Percentiles rank a stretch among this genome's conserved stretches.
Conservation (phyloP, 192 early-diverging fungal species). For the Cetraspora pellucida region DNA sequence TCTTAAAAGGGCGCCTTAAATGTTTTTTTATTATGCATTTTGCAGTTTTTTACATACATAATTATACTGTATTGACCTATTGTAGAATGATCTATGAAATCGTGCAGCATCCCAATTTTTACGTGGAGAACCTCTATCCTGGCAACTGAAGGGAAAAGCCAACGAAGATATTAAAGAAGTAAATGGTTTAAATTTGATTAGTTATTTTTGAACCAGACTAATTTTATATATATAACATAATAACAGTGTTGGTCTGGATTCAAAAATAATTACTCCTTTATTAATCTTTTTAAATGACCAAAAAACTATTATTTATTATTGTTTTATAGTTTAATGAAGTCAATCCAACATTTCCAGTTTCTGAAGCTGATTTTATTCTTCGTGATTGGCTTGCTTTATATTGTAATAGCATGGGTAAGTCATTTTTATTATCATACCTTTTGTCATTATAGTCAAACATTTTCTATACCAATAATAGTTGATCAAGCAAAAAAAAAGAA, state of each 20-base stretch:
- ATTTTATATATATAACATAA: too few species aligned
- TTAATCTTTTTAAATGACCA: too few species aligned
- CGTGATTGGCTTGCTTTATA: not conserved
- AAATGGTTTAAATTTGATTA: not conserved
- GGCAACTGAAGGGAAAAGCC: not conserved
- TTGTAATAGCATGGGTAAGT: slow-evolving; percentile 12
- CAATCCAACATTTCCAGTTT: not conserved
- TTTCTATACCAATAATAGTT: not conserved
- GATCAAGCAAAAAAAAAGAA: not conserved
- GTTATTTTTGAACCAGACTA: too few species aligned
- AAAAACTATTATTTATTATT: not conserved
- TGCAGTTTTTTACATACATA: not conserved
- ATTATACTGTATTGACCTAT: not conserved
- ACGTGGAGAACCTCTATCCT: not conserved
- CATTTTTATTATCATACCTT: too few species aligned
- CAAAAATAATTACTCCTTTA: too few species aligned
- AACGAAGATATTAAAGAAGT: not conserved
- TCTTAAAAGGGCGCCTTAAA: too few species aligned
- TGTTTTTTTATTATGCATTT: too few species aligned
- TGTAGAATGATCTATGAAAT: not conserved
- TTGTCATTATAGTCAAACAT: not conserved
- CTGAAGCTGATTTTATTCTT: slow-evolving; percentile 9
- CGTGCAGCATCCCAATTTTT: not conserved
- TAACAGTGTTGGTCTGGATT: too few species aligned
- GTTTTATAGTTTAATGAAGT: not conserved